Base-by-base conservation (phyloP, 202 grass and related monocot genomes). In the Digitaria exilis region DNA sequence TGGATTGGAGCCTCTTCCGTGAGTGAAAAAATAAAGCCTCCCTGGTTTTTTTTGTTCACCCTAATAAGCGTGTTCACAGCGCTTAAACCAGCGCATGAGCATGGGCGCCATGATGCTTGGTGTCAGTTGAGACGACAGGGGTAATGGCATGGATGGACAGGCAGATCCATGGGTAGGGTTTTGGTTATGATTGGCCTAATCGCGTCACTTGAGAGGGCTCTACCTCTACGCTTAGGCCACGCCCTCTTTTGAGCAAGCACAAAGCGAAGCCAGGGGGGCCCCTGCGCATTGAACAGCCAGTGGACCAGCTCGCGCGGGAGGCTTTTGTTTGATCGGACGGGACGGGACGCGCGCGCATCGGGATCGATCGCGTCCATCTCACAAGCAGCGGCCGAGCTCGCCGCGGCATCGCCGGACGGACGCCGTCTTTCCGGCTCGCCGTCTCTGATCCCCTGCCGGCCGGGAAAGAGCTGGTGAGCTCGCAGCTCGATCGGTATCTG, bases 161-260 rank as follows among this genome's bases (percentile, higher is more conserved):
- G 12, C 52, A 31, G 9, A 75, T 77, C 29, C 45, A 48, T 49
- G 5, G 25, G 68, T 11, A 71, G 12, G 24, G 25, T 60, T 60
- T n/a, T 32, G 31, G 79, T 14, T 9, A 80, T 88, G 39, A 65
- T 56, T 57, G 66, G 35, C 48, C 10, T 65, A 56, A 77, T 45
- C 48, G 9, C 70, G 52, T 52, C 51, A 22, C 52, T 75, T 68
- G 15, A 51, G 48, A 31, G n/a, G n/a, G n/a, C n/a, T n/a, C n/a
- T n/a, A n/a, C n/a, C 51, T 10, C 46, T 29, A 28, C 76, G 73
- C 7, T 39, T 32, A 72, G 69, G 61, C 12, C 37, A 42, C 37
- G 30, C 49, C 66, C 83, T 79, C 59, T 85, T 89, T 50, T 50
- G 65, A 77, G 13, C 82, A 60, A 71, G 78, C 78, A 73, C 45